phyloP scores from a whole-genome alignment of 139 green algal genomes.

The Dunaliella sp. region DNA sequence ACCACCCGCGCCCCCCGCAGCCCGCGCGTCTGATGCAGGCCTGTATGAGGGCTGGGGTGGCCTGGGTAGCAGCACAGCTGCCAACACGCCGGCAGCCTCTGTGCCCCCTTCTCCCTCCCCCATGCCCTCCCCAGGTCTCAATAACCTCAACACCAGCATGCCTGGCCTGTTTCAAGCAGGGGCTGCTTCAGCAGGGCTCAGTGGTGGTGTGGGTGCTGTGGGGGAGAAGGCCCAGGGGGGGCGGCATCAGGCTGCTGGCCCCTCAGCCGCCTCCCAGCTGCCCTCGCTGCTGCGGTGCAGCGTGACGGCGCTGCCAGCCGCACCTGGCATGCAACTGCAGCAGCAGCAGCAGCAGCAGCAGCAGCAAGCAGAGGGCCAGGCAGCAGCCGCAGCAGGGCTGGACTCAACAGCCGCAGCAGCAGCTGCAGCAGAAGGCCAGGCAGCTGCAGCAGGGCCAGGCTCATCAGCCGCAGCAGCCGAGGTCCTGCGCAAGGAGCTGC shows the following conservation, averaged over 20 bases:
- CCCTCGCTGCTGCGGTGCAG: background rate
- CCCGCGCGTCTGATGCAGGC: too few relatives aligned
- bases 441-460: background rate
- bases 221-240: too few relatives aligned
- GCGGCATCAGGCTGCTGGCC: background rate
- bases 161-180: too few relatives aligned
- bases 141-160: too few relatives aligned
- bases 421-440: background rate
- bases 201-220: background rate
- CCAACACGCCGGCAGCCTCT: background rate
- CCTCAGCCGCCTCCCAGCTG: background rate
- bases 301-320: background rate
- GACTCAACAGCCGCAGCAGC: background rate
- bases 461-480: conserved; percentile 16
- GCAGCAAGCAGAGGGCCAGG: background rate
- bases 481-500: conserved; percentile 26
- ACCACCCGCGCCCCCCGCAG: too few relatives aligned
- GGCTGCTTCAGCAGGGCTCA: background rate
- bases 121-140: background rate
- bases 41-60: too few relatives aligned
- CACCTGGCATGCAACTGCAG: too few relatives aligned
- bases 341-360: background rate
- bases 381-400: background rate
- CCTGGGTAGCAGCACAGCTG: background rate
- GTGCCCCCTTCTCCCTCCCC: background rate